These are phyloP conservation scores for Penicillium sp. DNA, from an alignment of 2,329 filamentous ascomycete species.

Conservation along the genomic window DNA sequence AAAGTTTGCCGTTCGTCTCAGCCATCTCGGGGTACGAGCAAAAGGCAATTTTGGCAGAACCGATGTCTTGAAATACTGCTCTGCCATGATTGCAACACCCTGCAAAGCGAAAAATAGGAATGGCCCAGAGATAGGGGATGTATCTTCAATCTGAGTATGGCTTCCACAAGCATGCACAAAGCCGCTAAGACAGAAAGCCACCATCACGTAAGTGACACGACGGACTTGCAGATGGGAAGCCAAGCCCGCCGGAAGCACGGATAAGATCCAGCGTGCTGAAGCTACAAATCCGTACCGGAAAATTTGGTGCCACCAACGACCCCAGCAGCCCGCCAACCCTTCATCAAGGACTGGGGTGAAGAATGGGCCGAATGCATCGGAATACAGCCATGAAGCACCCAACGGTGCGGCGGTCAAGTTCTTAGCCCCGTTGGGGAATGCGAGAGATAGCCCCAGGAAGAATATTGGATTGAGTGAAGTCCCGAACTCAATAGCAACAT, in stretches of 20 bases:
- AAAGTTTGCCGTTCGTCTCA: conserved; percentile 58
- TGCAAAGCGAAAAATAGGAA: conserved; percentile 72
- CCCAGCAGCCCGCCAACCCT: conserved; percentile 80
- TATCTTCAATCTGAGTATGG: conserved; percentile 62
- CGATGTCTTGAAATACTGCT: conserved; percentile 46
- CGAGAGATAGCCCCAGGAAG: conserved; percentile 52
- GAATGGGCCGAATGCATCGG: conserved; percentile 55
- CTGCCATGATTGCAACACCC: conserved; percentile 61
- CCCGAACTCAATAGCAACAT: conserved; percentile 59
- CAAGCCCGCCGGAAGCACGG: conserved; percentile 22
- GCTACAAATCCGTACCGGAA: conserved; percentile 62
- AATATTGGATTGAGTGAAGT: conserved; percentile 61
- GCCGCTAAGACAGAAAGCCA: conserved; percentile 37
- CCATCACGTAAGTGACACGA: conserved; percentile 24
- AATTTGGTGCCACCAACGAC: conserved; percentile 84
- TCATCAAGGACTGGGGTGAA: conserved; percentile 48
- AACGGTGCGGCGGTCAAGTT: conserved; percentile 59
- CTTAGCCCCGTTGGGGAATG: conserved; percentile 54
- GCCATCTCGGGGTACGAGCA: conserved; percentile 42
- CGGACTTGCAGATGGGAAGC: conserved; percentile 16
- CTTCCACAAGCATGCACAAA: conserved; percentile 68
- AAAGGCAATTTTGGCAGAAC: conserved; percentile 35
- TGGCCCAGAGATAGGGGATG: conserved; percentile 51
- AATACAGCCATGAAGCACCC: conserved; percentile 60
- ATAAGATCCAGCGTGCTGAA: conserved; percentile 40